Evolutionary conservation across 2,329 filamentous ascomycete species (phyloP).

Genomic region (Fusarium veterinarium): DNA sequence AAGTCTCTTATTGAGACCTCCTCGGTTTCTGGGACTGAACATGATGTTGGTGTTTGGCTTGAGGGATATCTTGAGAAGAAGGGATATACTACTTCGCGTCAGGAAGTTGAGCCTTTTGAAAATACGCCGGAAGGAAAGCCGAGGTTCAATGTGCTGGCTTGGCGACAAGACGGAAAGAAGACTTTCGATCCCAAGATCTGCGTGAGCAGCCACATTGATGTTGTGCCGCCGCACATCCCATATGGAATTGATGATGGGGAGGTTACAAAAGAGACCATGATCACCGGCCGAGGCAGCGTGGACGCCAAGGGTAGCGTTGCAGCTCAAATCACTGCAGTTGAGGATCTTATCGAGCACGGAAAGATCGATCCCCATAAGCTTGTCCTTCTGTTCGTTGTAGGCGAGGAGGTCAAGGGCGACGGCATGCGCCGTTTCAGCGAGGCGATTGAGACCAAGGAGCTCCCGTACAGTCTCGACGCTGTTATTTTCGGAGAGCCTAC

Average conservation of each 20-base stretch:
- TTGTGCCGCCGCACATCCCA: conserved; percentile 77
- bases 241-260: conserved; percentile 67
- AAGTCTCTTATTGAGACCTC: conserved; percentile 78
- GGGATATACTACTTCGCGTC: conserved; percentile 57
- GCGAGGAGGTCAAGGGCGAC: conserved; percentile 83
- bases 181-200: conserved; percentile 68
- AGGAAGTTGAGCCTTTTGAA: conserved; percentile 52
- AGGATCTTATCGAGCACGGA: conserved; percentile 60
- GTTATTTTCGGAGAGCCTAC: conserved; percentile 96
- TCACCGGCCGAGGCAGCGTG: conserved; percentile 79
- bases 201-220: conserved; percentile 86
- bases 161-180: conserved; percentile 54
- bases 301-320: conserved; percentile 79
- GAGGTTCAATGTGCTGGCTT: conserved; percentile 82
- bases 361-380: conserved; percentile 62
- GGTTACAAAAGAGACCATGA: conserved; percentile 60
- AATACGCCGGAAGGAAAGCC: conserved; percentile 45
- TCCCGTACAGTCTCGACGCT: conserved; percentile 63
- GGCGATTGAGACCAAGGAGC: conserved; percentile 47
- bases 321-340: conserved; percentile 76
- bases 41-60: conserved; percentile 75
- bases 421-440: conserved; percentile 76
- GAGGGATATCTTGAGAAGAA: conserved; percentile 69
- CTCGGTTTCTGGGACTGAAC: conserved; percentile 78
- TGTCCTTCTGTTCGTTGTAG: conserved; percentile 76